Evolutionary conservation across 345 rosid species (phyloP).

Genomic region (Hevea brasiliensis): DNA sequence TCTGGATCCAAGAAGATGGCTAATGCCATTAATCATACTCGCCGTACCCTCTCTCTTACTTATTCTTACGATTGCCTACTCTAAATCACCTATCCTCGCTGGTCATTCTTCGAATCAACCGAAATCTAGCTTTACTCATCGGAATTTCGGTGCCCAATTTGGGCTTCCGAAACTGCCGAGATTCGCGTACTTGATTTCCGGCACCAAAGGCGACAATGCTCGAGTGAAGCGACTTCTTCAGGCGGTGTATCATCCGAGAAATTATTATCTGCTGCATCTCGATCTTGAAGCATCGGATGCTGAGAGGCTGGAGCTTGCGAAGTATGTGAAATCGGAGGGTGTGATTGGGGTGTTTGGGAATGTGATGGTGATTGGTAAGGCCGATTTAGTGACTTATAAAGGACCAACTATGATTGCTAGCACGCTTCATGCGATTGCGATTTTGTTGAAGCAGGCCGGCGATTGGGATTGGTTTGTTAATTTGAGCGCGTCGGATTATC

Average conservation of each 20-base stretch:
- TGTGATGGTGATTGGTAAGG: conserved; percentile 80
- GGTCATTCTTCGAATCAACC: conserved; percentile 10
- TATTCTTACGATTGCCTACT: conserved; percentile 34
- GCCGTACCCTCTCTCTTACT: conserved; percentile 40
- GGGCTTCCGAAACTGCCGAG: conserved; percentile 46
- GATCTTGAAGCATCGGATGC: conserved; percentile 80
- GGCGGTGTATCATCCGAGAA: conserved; percentile 78
- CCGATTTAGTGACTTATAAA: conserved; percentile 74
- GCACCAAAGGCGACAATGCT: conserved; percentile 70
- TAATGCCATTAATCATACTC: conserved; percentile 33
- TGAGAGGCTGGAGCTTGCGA: conserved; percentile 78
- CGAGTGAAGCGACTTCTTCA: conserved; percentile 60
- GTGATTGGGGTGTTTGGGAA: conserved; percentile 55
- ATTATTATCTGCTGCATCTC: conserved; percentile 74
- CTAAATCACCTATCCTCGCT: conserved; percentile 32
- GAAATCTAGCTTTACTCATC: conserved; percentile 16
- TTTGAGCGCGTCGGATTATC: conserved; percentile 79
- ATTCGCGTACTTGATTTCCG: conserved; percentile 73
- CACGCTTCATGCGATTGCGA: conserved; percentile 68
- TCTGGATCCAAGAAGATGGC: conserved; percentile 47
- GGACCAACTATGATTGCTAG: conserved; percentile 85
- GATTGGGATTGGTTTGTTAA: conserved; percentile 98
- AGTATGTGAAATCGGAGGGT: conserved; percentile 63
- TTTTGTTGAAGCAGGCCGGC: conserved; percentile 63
- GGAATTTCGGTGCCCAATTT: conserved; percentile 16